Conservation (phyloP, 257 asterid genomes). For the Nicotiana undulata region DNA sequence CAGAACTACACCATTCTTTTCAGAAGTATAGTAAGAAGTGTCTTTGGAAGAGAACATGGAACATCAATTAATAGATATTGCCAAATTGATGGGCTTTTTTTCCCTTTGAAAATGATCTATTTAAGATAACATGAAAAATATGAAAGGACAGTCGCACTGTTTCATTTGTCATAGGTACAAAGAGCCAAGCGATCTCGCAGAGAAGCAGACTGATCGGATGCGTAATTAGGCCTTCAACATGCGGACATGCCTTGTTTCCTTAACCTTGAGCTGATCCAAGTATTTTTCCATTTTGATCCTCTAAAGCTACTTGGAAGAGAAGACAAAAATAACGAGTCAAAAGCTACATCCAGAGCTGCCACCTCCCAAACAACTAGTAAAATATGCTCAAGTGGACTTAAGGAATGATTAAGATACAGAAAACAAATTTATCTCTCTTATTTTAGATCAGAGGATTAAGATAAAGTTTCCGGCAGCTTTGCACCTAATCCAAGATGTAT, state of each 20-base stretch:
- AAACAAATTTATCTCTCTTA: not conserved
- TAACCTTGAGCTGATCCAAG: not conserved
- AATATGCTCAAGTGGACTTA: not conserved
- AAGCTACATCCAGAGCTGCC: not conserved
- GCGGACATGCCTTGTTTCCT: not conserved
- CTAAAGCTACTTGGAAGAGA: not conserved
- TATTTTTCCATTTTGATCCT: not conserved
- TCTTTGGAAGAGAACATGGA: not conserved
- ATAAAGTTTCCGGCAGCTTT: not conserved
- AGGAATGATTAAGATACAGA: not conserved
- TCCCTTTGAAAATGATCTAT: not conserved
- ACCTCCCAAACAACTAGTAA: not conserved
- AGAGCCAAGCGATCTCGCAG: not conserved
- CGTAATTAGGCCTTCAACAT: not conserved
- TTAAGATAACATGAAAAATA: not conserved
- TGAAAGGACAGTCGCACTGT: not conserved
- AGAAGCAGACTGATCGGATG: not conserved
- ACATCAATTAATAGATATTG: not conserved
- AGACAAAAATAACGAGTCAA: not conserved
- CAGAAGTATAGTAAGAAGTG: not conserved
- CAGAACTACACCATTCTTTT: not conserved
- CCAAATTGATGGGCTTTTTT: not conserved
- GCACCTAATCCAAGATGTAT: not conserved
- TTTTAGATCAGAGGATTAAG: not conserved
- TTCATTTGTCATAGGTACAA: not conserved